These are phyloP conservation scores for Alternaria incomplexa DNA, from an alignment of 2,329 filamentous ascomycete genomes.

Conservation along the genomic window DNA sequence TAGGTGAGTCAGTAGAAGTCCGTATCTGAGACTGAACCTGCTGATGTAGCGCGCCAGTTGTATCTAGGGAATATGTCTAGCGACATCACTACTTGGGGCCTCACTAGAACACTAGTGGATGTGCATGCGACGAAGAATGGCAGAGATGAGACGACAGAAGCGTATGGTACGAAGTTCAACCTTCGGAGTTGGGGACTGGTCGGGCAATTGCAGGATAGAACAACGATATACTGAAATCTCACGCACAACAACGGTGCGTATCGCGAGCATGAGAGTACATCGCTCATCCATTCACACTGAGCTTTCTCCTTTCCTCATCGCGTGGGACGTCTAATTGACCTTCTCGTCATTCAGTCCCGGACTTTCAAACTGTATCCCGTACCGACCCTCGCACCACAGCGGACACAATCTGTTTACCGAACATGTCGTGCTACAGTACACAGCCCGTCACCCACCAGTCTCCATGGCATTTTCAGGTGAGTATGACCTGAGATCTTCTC, in stretches of 20 bases:
- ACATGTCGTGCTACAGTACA: neutral
- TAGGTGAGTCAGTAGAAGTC: conserved; percentile 57
- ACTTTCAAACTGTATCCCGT: neutral
- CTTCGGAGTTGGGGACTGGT: conserved; percentile 27
- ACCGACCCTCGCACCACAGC: neutral
- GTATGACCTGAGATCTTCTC: neutral
- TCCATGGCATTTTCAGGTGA: neutral
- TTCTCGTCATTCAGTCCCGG: neutral
- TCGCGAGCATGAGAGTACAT: neutral
- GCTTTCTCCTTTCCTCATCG: no score
- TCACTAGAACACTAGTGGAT: conserved; percentile 57
- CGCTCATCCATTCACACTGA: neutral
- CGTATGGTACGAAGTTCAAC: conserved; percentile 58
- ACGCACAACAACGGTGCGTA: neutral
- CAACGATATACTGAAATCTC: neutral
- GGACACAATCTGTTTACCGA: neutral
- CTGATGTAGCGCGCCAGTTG: conserved; percentile 11
- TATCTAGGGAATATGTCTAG: conserved; percentile 31
- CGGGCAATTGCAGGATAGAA: conserved; percentile 14
- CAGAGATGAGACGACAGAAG: conserved; percentile 50
- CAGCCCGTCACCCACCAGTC: neutral
- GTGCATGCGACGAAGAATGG: conserved; percentile 62
- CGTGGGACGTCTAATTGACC: no score
- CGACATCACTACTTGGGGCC: conserved; percentile 39
- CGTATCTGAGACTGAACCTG: conserved; percentile 35